Conservation (phyloP, 129 eudicot species). For the Artemisia tridentata region DNA sequence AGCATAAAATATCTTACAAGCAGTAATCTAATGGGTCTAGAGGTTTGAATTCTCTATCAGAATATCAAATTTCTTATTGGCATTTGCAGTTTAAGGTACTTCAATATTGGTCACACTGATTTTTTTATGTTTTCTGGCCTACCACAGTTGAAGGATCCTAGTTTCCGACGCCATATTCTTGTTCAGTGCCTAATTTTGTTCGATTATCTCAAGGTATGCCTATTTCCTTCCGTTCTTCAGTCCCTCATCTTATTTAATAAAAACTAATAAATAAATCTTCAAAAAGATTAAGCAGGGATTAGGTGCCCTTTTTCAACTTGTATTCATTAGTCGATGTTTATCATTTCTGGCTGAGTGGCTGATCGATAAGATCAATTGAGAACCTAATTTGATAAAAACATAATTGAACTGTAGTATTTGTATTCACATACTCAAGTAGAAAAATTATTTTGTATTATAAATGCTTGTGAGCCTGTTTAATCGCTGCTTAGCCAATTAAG, state of each 20-base stretch:
- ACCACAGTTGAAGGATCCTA: constrained; percentile 86
- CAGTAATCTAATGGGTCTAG: constrained; percentile 96
- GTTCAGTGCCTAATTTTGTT: constrained; percentile 92
- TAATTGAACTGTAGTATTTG: too few relatives aligned
- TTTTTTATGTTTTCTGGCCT: constrained; percentile 15
- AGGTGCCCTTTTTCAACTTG: too few relatives aligned
- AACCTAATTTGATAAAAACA: too few relatives aligned
- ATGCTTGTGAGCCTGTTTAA: too few relatives aligned
- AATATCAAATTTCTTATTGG: constrained; percentile 1
- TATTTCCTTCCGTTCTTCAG: neutral
- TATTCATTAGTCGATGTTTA: too few relatives aligned
- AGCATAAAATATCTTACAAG: constrained; percentile 95
- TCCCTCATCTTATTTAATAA: neutral
- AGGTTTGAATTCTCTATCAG: constrained; percentile 43
- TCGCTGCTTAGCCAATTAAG: too few relatives aligned
- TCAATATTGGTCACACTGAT: constrained; percentile 18
- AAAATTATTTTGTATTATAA: too few relatives aligned
- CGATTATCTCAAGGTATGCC: constrained; percentile 79
- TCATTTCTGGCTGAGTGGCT: too few relatives aligned
- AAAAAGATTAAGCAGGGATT: neutral
- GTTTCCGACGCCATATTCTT: constrained; percentile 91
- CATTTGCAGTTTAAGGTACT: neutral
- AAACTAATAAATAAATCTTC: too few relatives aligned
- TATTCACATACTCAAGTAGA: too few relatives aligned
- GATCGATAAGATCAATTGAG: too few relatives aligned